These are phyloP conservation scores for Mycena filopes DNA, from an alignment of 768 basidiomycete species.

Conservation along the genomic window DNA sequence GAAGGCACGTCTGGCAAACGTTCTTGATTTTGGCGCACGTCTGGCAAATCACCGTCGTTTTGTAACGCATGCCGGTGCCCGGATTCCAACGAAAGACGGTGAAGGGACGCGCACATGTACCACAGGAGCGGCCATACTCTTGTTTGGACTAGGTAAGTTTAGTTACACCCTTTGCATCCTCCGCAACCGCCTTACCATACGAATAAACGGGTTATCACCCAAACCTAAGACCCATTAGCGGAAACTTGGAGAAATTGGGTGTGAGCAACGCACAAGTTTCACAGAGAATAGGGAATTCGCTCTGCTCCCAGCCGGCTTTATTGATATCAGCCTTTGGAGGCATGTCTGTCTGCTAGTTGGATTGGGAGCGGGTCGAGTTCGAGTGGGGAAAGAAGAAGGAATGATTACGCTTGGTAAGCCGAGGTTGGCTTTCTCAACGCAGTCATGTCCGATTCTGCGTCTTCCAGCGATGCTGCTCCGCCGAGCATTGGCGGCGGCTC, in stretches of 20 bases:
- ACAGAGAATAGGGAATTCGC: constrained; percentile 93
- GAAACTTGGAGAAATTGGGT: constrained; percentile 2
- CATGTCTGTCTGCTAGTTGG: constrained; percentile 48
- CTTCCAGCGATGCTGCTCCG: not conserved
- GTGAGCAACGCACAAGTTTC: constrained; percentile 78
- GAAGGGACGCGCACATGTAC: constrained; percentile 96
- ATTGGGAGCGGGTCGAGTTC: not conserved
- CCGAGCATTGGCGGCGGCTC: constrained; percentile 68
- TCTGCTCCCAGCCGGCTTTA: constrained; percentile 94
- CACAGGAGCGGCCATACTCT: constrained; percentile 95
- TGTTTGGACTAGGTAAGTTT: constrained; percentile 82
- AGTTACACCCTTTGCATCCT: not conserved
- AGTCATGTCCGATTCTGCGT: constrained; percentile 25
- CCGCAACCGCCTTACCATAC: constrained; percentile 74
- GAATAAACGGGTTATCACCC: constrained; percentile 90
- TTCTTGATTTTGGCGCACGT: constrained; percentile 97
- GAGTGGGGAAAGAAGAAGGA: constrained; percentile 12
- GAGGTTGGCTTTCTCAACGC: not conserved
- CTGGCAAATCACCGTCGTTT: constrained; percentile 97
- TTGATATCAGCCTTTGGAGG: constrained; percentile 92
- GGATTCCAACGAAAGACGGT: constrained; percentile 99
- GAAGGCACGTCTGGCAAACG: constrained; percentile 96
- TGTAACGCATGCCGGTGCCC: constrained; percentile 91
- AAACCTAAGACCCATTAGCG: constrained; percentile 61
- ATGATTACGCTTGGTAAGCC: constrained; percentile 16